Evolutionary conservation across 768 basidiomycete species (phyloP).

Genomic region (Mycena belliarum): DNA sequence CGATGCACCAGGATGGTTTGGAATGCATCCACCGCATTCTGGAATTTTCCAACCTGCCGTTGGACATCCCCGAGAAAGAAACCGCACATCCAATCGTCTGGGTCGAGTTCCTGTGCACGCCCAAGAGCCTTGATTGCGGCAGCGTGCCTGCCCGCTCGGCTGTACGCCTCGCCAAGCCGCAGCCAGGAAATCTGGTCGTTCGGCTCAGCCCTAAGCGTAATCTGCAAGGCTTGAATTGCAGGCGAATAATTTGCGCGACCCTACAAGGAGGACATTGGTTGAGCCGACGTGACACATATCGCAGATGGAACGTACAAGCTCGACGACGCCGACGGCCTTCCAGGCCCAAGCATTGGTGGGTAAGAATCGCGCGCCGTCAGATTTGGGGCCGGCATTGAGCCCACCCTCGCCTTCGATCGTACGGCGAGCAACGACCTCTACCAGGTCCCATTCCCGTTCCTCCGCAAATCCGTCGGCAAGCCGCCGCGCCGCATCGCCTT

Average conservation of each 20-base stretch:
- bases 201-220: slow-evolving; percentile 77
- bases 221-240: slow-evolving; percentile 83
- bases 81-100: slow-evolving; percentile 78
- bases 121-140: slow-evolving; percentile 88
- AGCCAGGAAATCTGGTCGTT: slow-evolving; percentile 86
- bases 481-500: slow-evolving; percentile 79
- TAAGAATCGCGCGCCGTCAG: slow-evolving; percentile 49
- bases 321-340: slow-evolving; percentile 93
- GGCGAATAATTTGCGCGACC: slow-evolving; percentile 64
- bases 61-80: slow-evolving; percentile 88
- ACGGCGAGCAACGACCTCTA: slow-evolving; percentile 89
- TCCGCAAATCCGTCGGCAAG: slow-evolving; percentile 90
- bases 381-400: slow-evolving; percentile 54
- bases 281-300: slow-evolving; percentile 4
- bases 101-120: slow-evolving; percentile 70
- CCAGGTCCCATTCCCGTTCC: slow-evolving; percentile 93
- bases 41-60: slow-evolving; percentile 70
- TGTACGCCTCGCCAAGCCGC: slow-evolving; percentile 89
- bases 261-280: slow-evolving; percentile 46
- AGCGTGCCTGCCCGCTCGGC: slow-evolving; percentile 81
- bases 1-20: slow-evolving; percentile 52
- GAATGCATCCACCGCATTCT: slow-evolving; percentile 73
- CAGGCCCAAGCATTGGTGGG: slow-evolving; percentile 95
- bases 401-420: slow-evolving; percentile 95
- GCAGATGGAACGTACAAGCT: slow-evolving; percentile 60